Evolutionary conservation across 2,329 filamentous ascomycete genomes (phyloP).

Genomic region (Fusarium illudens): DNA sequence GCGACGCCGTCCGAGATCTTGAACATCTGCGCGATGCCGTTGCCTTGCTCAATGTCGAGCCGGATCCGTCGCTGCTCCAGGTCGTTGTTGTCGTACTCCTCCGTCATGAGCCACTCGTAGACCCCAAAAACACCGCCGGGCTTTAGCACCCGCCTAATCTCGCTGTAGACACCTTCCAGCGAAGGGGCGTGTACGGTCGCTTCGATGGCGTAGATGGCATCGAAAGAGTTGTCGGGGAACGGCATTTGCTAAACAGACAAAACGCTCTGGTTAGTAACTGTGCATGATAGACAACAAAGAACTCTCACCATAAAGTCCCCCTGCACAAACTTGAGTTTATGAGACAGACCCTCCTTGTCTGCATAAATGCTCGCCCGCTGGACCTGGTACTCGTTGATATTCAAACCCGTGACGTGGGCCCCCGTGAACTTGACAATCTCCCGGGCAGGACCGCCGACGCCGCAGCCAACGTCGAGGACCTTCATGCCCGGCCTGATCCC

Average conservation of each 20-base stretch:
- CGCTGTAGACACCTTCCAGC: conserved; percentile 85
- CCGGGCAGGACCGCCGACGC: conserved; percentile 91
- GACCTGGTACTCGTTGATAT: conserved; percentile 99
- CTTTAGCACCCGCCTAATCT: conserved; percentile 92
- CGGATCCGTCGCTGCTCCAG: conserved; percentile 84
- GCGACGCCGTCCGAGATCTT: conserved; percentile 78
- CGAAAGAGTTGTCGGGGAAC: conserved; percentile 87
- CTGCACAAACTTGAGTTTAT: conserved; percentile 85
- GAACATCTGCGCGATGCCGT: conserved; percentile 96
- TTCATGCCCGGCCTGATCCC: conserved; percentile 81
- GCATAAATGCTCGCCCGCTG: conserved; percentile 85
- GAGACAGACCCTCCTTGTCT: conserved; percentile 75
- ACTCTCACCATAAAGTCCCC: conserved; percentile 85
- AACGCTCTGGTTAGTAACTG: neutral
- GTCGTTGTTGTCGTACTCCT: conserved; percentile 89
- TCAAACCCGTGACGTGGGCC: conserved; percentile 84
- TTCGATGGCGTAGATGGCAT: conserved; percentile 94
- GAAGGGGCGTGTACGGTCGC: conserved; percentile 91
- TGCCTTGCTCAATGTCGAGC: conserved; percentile 88
- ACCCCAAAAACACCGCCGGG: conserved; percentile 94
- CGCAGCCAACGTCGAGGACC: conserved; percentile 94
- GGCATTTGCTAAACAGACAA: conserved; percentile 77
- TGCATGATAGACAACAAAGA: neutral
- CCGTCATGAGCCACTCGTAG: conserved; percentile 98
- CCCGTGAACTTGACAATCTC: conserved; percentile 94